Percentiles rank a stretch among this genome's conserved stretches.
These are phyloP conservation scores for Groenewaldozyma sp. DNA, from an alignment of 1,139 yeast genomes.

Conservation along the genomic window DNA sequence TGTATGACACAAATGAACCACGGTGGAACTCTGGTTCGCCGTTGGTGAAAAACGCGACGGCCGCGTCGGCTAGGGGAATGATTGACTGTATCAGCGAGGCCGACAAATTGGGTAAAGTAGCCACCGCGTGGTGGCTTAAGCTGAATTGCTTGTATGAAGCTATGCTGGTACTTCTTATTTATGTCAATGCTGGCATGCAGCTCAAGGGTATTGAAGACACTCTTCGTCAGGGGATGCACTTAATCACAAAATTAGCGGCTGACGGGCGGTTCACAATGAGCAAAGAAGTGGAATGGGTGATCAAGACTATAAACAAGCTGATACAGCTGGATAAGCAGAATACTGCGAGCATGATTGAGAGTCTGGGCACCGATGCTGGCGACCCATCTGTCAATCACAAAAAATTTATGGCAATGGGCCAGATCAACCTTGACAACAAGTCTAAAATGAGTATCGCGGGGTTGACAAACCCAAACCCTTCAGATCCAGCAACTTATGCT, in stretches of 20 bases:
- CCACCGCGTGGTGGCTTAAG: slow-evolving; percentile 48
- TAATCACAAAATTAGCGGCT: slow-evolving; percentile 32
- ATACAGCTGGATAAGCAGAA: slow-evolving; percentile 40
- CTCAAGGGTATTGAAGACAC: slow-evolving; percentile 17
- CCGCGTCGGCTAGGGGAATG: slow-evolving; percentile 18
- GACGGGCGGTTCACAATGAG: slow-evolving; percentile 49
- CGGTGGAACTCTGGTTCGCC: slow-evolving; percentile 10
- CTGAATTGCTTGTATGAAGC: slow-evolving; percentile 40
- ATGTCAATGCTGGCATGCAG: slow-evolving; percentile 32
- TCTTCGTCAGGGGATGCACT: slow-evolving; percentile 20
- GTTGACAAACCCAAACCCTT: no score
- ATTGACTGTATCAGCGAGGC: slow-evolving; percentile 32
- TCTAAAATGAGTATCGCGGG: no score
- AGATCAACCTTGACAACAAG: neutral
- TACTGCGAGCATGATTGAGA: slow-evolving; percentile 31
- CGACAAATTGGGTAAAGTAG: slow-evolving; percentile 15
- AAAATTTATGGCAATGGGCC: slow-evolving; percentile 31
- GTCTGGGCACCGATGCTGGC: slow-evolving; percentile 49
- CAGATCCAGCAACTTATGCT: no score
- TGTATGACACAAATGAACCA: slow-evolving; percentile 7
- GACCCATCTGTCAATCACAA: slow-evolving; percentile 43
- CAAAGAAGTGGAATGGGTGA: slow-evolving; percentile 54
- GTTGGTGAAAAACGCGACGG: slow-evolving; percentile 10
- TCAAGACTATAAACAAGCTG: slow-evolving; percentile 48
- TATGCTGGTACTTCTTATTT: slow-evolving; percentile 38